Evolutionary conservation across 495 filamentous ascomycete species (phyloP).

Genomic region (Staphylotrichum longicolle): DNA sequence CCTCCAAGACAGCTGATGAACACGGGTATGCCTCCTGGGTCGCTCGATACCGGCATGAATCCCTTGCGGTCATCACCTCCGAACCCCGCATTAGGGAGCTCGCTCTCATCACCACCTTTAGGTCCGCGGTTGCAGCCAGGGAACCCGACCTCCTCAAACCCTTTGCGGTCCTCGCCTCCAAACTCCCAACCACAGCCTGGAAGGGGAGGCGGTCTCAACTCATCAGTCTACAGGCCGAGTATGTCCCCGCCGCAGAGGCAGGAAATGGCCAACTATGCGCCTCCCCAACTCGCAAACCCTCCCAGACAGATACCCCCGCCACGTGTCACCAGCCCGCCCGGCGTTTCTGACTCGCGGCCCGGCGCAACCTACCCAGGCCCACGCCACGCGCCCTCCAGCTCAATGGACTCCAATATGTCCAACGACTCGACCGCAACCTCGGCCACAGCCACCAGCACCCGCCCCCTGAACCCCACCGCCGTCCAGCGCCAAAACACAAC

Average conservation of each 20-base stretch:
- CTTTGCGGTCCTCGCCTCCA: conserved; percentile 7
- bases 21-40: neutral
- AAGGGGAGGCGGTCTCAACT: neutral
- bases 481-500: conserved; percentile 5
- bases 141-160: neutral
- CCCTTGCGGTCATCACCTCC: conserved; percentile 4
- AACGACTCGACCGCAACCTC: conserved; percentile 13
- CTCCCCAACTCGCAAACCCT: neutral
- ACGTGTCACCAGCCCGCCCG: neutral
- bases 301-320: conserved; percentile 1
- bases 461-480: conserved; percentile 1
- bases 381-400: conserved; percentile 14
- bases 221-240: conserved; percentile 14
- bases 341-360: neutral
- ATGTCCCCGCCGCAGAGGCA: conserved; percentile 6
- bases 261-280: neutral
- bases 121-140: neutral
- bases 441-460: conserved; percentile 9
- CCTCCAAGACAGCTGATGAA: conserved; percentile 1
- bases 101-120: neutral
- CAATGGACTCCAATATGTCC: conserved; percentile 13
- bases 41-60: neutral
- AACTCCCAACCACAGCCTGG: neutral
- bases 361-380: neutral
- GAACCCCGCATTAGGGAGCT: neutral